Conservation (phyloP, 805 yeast genomes). For the Kuraishia cidri region DNA sequence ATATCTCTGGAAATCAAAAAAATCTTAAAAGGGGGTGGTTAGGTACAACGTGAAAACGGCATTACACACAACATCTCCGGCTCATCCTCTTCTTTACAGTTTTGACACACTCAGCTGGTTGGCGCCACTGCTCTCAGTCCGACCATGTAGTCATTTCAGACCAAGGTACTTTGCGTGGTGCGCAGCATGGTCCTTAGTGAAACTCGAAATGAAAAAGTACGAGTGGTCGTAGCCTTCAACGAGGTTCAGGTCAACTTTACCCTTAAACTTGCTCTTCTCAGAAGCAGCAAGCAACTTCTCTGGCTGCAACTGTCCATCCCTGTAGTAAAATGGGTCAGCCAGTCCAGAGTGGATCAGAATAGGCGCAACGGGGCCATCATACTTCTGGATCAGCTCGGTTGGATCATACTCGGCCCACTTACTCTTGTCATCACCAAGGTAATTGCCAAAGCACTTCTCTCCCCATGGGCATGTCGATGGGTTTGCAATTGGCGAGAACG, state of each 20-base stretch:
- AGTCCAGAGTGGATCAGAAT: constrained; percentile 82
- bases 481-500: constrained; percentile 85
- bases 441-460: constrained; percentile 68
- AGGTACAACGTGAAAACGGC: too few species aligned
- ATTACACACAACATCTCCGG: too few species aligned
- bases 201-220: constrained; percentile 75
- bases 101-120: too few species aligned
- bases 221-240: constrained; percentile 90
- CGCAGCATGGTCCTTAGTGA: constrained; percentile 74
- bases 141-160: constrained; percentile 7
- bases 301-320: constrained; percentile 55
- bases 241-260: constrained; percentile 45
- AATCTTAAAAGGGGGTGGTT: too few species aligned
- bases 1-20: too few species aligned
- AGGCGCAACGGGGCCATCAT: constrained; percentile 36
- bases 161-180: constrained; percentile 64
- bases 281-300: constrained; percentile 59
- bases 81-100: too few species aligned
- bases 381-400: constrained; percentile 55
- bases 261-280: constrained; percentile 47
- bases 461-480: constrained; percentile 86
- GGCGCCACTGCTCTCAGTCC: too few species aligned
- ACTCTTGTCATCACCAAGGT: constrained; percentile 54
- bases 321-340: constrained; percentile 60
- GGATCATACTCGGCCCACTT: constrained; percentile 81